phyloP scores from a whole-genome alignment of 768 basidiomycete species.

The Mycena olivaceomarginata region DNA sequence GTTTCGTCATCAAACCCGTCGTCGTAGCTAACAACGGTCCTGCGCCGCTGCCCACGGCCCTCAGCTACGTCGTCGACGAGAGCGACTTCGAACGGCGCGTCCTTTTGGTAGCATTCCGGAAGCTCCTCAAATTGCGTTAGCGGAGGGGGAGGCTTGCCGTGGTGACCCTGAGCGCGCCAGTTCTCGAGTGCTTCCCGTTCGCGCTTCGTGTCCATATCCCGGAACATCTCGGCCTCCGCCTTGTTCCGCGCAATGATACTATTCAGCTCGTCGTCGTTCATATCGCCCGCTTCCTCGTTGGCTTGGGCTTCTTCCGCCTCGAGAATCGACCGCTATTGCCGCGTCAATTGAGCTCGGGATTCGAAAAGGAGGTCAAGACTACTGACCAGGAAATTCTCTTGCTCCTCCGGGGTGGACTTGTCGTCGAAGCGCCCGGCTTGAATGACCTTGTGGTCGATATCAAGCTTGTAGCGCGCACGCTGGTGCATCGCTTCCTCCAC shows the following conservation, averaged over 20 bases:
- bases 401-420: slow-evolving; percentile 98
- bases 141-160: slow-evolving; percentile 84
- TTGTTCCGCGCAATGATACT: slow-evolving; percentile 92
- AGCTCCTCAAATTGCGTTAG: slow-evolving; percentile 94
- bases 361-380: slow-evolving; percentile 13
- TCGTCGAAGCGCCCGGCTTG: slow-evolving; percentile 99
- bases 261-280: slow-evolving; percentile 97
- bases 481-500: slow-evolving; percentile 99
- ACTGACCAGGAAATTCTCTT: slow-evolving; percentile 93
- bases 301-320: slow-evolving; percentile 94
- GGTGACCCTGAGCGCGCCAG: slow-evolving; percentile 86
- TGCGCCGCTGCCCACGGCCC: slow-evolving; percentile 90
- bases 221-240: slow-evolving; percentile 85
- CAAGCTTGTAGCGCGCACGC: slow-evolving; percentile 95
- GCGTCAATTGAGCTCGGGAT: slow-evolving; percentile 36
- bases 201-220: slow-evolving; percentile 88
- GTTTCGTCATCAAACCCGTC: slow-evolving; percentile 97
- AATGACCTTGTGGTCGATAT: slow-evolving; percentile 99
- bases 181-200: slow-evolving; percentile 77
- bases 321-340: slow-evolving; percentile 86
- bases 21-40: slow-evolving; percentile 92
- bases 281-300: slow-evolving; percentile 92
- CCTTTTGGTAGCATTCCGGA: slow-evolving; percentile 92
- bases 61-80: slow-evolving; percentile 80
- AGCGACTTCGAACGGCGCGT: slow-evolving; percentile 83